Conservation (phyloP, 441 rosid genomes). For the Theobroma grandiflorum region DNA sequence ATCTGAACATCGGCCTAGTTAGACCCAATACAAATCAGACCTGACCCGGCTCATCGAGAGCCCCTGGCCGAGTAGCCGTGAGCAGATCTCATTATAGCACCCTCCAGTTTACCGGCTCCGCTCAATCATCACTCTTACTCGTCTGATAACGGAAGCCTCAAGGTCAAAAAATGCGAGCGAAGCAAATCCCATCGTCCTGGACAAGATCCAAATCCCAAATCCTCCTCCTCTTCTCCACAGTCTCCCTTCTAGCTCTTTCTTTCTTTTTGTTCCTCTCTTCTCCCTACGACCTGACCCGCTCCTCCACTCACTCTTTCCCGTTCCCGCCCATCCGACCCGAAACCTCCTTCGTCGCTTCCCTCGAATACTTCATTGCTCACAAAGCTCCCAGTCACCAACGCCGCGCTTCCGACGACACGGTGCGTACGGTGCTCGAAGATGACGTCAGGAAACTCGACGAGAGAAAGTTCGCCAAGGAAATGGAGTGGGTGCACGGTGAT, state of each 20-base stretch:
- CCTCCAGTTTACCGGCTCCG: not conserved
- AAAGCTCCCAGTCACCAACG: constrained; percentile 26
- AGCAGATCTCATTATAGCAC: not conserved
- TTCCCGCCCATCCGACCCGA: constrained; percentile 36
- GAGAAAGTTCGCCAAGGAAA: constrained; percentile 48
- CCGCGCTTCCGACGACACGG: constrained; percentile 54
- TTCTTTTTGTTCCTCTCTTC: constrained; percentile 39
- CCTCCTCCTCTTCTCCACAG: constrained; percentile 41
- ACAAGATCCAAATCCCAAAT: constrained; percentile 54
- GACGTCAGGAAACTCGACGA: constrained; percentile 57
- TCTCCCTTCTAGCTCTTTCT: constrained; percentile 46
- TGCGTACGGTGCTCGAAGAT: constrained; percentile 31
- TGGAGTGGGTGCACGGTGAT: constrained; percentile 46
- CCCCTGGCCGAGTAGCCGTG: too few relatives aligned
- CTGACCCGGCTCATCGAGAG: too few relatives aligned
- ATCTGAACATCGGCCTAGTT: too few relatives aligned
- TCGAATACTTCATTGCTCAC: constrained; percentile 61
- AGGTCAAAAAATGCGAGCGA: constrained; percentile 2
- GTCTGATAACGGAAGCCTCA: not conserved
- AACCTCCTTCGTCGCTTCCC: constrained; percentile 75
- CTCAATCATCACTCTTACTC: not conserved
- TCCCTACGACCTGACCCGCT: constrained; percentile 24
- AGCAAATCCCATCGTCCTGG: constrained; percentile 23
- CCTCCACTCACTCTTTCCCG: constrained; percentile 10
- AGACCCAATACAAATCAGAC: too few relatives aligned